These are phyloP conservation scores for Trichoderma erinaceum DNA, from an alignment of 495 filamentous ascomycete species.

Conservation along the genomic window DNA sequence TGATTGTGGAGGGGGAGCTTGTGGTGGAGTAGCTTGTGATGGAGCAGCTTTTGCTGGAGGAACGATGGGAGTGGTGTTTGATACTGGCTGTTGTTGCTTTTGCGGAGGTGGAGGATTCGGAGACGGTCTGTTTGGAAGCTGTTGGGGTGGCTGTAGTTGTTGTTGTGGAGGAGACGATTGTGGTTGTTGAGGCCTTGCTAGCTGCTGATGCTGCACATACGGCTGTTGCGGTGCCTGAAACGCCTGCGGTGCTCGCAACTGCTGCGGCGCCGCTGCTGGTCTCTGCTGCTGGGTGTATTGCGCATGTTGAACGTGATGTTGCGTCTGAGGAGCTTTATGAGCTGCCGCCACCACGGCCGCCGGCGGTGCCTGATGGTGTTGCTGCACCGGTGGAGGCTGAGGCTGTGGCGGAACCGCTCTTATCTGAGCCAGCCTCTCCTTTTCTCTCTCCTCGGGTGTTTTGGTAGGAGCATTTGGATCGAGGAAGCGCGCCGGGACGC, in stretches of 20 bases:
- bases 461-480: constrained; percentile 16
- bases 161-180: neutral
- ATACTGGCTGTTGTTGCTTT: neutral
- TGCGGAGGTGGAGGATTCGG: neutral
- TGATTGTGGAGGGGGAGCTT: neutral
- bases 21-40: neutral
- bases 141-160: neutral
- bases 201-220: neutral
- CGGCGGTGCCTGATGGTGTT: constrained; percentile 7
- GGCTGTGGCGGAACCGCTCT: neutral
- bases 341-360: constrained; percentile 3
- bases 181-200: neutral
- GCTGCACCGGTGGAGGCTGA: neutral
- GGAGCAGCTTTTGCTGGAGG: neutral
- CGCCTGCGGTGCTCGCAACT: neutral
- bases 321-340: neutral
- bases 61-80: neutral
- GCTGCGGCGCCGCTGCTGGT: neutral
- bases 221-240: neutral
- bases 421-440: constrained; percentile 11
- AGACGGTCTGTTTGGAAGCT: neutral
- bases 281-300: neutral
- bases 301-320: neutral
- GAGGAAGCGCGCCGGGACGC: constrained; percentile 64
- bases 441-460: neutral